A percentile compares a stretch with the other conserved stretches of the same genome.
Evolutionary conservation across 73 alveolate genomes (phyloP).

Genomic region (Stentor roeselii): DNA sequence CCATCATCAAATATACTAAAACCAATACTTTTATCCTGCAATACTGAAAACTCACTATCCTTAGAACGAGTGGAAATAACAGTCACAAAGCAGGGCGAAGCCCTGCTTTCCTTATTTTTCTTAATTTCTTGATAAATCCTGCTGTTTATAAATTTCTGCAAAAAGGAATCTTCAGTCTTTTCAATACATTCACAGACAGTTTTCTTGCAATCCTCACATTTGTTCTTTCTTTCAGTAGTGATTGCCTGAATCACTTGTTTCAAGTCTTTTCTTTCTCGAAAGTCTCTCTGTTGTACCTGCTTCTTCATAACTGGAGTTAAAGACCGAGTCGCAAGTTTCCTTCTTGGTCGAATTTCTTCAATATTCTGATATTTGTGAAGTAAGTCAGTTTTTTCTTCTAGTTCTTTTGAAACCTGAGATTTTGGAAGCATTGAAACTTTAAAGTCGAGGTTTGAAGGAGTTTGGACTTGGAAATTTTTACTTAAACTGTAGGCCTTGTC

Average conservation of each 20-base stretch:
- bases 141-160: neutral
- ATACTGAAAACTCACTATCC: neutral
- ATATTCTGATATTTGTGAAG: neutral
- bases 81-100: neutral
- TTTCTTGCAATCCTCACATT: neutral
- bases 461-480: neutral
- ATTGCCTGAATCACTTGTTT: neutral
- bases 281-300: neutral
- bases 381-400: neutral
- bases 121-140: neutral
- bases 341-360: neutral
- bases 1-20: neutral
- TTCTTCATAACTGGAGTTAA: neutral
- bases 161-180: neutral
- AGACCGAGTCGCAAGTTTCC: neutral
- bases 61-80: neutral
- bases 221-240: neutral
- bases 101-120: neutral
- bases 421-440: neutral
- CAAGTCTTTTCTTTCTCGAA: neutral
- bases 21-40: neutral
- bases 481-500: neutral
- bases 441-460: neutral
- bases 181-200: neutral
- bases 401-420: neutral